phyloP scores from a whole-genome alignment of 1,284 basidiomycete genomes.

The Porodaedalea pini region DNA sequence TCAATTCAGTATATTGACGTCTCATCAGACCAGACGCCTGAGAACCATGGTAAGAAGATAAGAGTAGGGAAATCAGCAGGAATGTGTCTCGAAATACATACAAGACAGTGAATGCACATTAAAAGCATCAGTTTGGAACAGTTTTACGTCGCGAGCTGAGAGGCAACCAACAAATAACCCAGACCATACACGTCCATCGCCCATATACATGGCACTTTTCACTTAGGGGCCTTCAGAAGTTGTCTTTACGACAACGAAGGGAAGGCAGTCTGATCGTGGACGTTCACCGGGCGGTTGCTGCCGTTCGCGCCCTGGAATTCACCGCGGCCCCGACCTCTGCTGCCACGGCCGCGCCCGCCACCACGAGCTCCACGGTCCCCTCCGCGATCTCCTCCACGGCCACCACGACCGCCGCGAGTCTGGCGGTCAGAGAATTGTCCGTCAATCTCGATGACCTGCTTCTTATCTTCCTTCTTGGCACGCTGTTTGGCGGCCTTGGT shows the following conservation, averaged over 20 bases:
- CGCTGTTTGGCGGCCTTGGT: conserved; percentile 61
- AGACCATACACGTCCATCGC: background rate
- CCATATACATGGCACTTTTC: conserved; percentile 2
- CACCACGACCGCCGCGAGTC: conserved; percentile 51
- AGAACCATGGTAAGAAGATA: background rate
- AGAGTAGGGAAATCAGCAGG: conserved; percentile 4
- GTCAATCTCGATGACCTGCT: conserved; percentile 74
- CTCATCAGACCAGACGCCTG: background rate
- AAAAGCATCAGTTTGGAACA: conserved; percentile 13
- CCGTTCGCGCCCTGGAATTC: conserved; percentile 27
- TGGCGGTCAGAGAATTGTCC: conserved; percentile 69
- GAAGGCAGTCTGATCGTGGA: conserved; percentile 80
- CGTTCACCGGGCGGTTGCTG: conserved; percentile 46
- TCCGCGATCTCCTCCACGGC: conserved; percentile 37
- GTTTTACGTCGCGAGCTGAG: conserved; percentile 5
- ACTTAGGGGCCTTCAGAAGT: background rate
- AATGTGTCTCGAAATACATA: conserved; percentile 19
- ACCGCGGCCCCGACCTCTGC: conserved; percentile 19
- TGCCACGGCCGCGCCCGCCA: conserved; percentile 32
- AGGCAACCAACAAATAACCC: conserved; percentile 1
- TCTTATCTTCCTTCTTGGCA: conserved; percentile 68
- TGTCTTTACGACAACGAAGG: conserved; percentile 52
- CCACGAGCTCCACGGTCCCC: conserved; percentile 38
- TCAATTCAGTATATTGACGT: background rate
- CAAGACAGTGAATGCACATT: conserved; percentile 16